phyloP scores from a whole-genome alignment of 371 early-diverging fungal genomes.

The Rhizopus arrhizus region DNA sequence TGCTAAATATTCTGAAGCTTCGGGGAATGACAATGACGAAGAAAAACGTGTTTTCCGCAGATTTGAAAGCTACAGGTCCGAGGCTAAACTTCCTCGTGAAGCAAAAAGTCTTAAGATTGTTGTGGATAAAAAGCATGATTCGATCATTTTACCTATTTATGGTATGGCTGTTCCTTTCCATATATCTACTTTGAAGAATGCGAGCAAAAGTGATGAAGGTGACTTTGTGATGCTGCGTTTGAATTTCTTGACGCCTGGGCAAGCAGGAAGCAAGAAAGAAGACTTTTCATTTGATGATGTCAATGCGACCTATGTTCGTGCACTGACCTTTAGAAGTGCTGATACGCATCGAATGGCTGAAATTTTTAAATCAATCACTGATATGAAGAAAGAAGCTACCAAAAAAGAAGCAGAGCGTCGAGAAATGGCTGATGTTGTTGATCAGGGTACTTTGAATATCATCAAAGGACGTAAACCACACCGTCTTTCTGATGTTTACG shows the following conservation, averaged over 20 bases:
- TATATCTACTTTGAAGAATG: slow-evolving; percentile 95
- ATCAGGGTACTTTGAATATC: slow-evolving; percentile 88
- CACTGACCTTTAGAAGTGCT: slow-evolving; percentile 88
- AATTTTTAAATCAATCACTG: slow-evolving; percentile 80
- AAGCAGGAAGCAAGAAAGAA: slow-evolving; percentile 89
- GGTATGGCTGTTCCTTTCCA: slow-evolving; percentile 99
- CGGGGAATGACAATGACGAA: slow-evolving; percentile 64
- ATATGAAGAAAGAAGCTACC: slow-evolving; percentile 86
- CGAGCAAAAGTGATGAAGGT: slow-evolving; percentile 94
- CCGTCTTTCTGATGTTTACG: slow-evolving; percentile 86
- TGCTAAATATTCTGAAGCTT: slow-evolving; percentile 71
- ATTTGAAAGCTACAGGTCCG: slow-evolving; percentile 94
- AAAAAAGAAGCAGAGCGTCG: slow-evolving; percentile 92
- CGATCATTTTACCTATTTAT: slow-evolving; percentile 95
- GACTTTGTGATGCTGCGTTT: slow-evolving; percentile 94
- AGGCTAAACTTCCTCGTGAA: slow-evolving; percentile 80
- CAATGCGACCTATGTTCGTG: slow-evolving; percentile 88
- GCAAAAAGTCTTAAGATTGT: slow-evolving; percentile 78
- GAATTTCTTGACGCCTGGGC: slow-evolving; percentile 96
- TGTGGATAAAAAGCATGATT: slow-evolving; percentile 88
- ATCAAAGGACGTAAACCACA: slow-evolving; percentile 79
- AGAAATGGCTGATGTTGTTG: slow-evolving; percentile 95
- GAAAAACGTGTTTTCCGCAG: slow-evolving; percentile 76
- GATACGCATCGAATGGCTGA: slow-evolving; percentile 85
- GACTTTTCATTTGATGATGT: slow-evolving; percentile 87